Evolutionary conservation across 2,329 filamentous ascomycete genomes (phyloP).

Genomic region (Colletotrichum sp.): DNA sequence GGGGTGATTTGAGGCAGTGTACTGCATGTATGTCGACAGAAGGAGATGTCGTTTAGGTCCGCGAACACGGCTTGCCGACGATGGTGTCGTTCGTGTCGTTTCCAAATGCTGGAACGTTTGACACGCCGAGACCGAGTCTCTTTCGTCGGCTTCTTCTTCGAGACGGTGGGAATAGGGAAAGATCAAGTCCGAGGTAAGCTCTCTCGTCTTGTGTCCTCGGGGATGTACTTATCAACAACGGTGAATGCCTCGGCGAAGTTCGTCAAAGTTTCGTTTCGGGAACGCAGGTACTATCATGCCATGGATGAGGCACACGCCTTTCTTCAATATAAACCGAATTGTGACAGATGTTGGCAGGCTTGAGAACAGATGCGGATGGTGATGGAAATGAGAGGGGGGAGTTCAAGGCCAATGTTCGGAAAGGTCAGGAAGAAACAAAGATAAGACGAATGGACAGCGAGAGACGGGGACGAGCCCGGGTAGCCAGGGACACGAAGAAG

Average conservation of each 20-base stretch:
- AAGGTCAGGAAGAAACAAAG: conserved; percentile 27
- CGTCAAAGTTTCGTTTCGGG: conserved; percentile 25
- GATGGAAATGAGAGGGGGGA: conserved; percentile 2
- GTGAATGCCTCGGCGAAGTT: not conserved
- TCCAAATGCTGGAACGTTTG: not conserved
- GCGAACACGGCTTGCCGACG: not conserved
- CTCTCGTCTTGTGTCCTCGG: conserved; percentile 25
- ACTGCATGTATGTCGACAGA: not conserved
- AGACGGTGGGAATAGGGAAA: conserved; percentile 20
- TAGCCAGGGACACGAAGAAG: conserved; percentile 22
- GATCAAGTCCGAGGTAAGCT: conserved; percentile 19
- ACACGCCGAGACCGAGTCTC: not conserved
- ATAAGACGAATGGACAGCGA: conserved; percentile 28
- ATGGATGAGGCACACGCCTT: conserved; percentile 10
- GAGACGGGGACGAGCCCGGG: conserved; percentile 18
- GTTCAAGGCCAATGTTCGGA: conserved; percentile 13
- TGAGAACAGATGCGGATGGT: not conserved
- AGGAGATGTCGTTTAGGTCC: not conserved
- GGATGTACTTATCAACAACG: not conserved
- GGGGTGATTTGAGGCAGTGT: not conserved
- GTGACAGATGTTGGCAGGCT: conserved; percentile 2
- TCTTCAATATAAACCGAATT: conserved; percentile 9
- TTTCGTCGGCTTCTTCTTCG: not conserved
- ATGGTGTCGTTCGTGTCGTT: not conserved
- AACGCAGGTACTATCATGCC: conserved; percentile 19